phyloP scores from a whole-genome alignment of 352 stramenopile genomes.

The Pythium brassicae region DNA sequence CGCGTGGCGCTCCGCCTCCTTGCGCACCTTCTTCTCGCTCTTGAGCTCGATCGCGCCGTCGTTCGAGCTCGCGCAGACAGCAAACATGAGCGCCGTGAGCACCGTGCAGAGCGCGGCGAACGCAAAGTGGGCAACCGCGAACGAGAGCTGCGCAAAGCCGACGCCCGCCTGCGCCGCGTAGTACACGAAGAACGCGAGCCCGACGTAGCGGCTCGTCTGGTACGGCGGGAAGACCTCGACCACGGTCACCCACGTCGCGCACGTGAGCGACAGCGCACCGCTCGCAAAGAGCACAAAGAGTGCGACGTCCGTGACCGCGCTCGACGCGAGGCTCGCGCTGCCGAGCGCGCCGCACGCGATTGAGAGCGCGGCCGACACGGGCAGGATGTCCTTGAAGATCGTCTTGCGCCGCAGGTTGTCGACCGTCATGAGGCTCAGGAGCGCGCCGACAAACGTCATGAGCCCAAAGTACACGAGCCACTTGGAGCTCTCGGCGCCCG shows the following conservation, averaged over 20 bases:
- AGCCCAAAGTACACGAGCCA: slow-evolving; percentile 80
- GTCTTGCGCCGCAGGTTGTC: slow-evolving; percentile 87
- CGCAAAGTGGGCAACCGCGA: slow-evolving; percentile 69
- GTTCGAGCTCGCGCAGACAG: slow-evolving; percentile 74
- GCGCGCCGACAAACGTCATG: slow-evolving; percentile 64
- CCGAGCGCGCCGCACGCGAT: slow-evolving; percentile 54
- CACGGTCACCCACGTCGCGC: slow-evolving; percentile 76
- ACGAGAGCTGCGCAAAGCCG: slow-evolving; percentile 61
- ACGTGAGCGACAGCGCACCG: slow-evolving; percentile 63
- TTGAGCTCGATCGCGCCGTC: slow-evolving; percentile 83
- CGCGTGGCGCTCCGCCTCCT: slow-evolving; percentile 36
- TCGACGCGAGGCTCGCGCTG: slow-evolving; percentile 37
- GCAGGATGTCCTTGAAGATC: slow-evolving; percentile 84
- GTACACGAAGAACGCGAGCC: slow-evolving; percentile 70
- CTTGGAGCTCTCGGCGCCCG: slow-evolving; percentile 56
- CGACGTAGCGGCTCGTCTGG: slow-evolving; percentile 62
- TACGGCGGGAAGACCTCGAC: slow-evolving; percentile 85
- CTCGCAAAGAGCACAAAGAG: slow-evolving; percentile 71
- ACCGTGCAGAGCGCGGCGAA: slow-evolving; percentile 65
- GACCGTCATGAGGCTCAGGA: slow-evolving; percentile 71
- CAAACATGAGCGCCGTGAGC: slow-evolving; percentile 76
- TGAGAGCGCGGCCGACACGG: slow-evolving; percentile 56
- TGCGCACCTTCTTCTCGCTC: slow-evolving; percentile 75
- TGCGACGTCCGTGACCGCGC: slow-evolving; percentile 36
- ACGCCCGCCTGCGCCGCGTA: slow-evolving; percentile 68